Conservation (phyloP, 768 basidiomycete genomes). For the Kockovaella imperatae region DNA sequence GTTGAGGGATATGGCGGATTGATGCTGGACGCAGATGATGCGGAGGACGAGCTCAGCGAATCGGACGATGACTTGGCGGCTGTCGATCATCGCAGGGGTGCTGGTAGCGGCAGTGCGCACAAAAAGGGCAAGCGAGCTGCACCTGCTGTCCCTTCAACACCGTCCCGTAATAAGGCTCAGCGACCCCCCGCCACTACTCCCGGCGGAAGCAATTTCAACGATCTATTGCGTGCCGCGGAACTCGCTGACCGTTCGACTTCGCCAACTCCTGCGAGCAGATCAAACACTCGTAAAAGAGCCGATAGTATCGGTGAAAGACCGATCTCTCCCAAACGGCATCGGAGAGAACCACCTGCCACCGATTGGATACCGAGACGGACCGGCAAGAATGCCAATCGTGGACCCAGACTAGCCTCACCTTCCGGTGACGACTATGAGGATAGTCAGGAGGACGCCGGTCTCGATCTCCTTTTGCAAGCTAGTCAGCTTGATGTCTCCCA, state of each 20-base stretch:
- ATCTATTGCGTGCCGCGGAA: constrained; percentile 37
- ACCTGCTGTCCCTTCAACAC: constrained; percentile 24
- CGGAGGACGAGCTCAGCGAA: constrained; percentile 17
- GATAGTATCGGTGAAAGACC: constrained; percentile 14
- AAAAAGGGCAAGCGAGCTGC: constrained; percentile 13
- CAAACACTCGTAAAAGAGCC: constrained; percentile 15
- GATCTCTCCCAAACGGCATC: constrained; percentile 11
- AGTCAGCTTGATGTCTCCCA: constrained; percentile 27
- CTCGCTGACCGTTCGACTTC: constrained; percentile 28
- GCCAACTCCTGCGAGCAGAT: constrained; percentile 13
- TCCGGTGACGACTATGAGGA: background rate
- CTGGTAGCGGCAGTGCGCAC: constrained; percentile 11
- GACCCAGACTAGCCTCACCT: too few relatives aligned
- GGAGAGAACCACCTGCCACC: background rate
- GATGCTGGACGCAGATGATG: constrained; percentile 16
- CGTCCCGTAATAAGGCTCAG: background rate
- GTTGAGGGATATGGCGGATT: constrained; percentile 32
- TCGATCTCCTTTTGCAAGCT: constrained; percentile 34
- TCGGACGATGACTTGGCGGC: constrained; percentile 15
- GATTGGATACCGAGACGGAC: background rate
- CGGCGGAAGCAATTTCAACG: constrained; percentile 35
- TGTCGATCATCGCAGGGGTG: constrained; percentile 1
- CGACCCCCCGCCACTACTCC: constrained; percentile 32
- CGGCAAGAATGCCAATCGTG: too few relatives aligned
- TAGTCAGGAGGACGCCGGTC: constrained; percentile 11